Conservation (phyloP, 768 basidiomycete species). For the Termitomyces sp. region DNA sequence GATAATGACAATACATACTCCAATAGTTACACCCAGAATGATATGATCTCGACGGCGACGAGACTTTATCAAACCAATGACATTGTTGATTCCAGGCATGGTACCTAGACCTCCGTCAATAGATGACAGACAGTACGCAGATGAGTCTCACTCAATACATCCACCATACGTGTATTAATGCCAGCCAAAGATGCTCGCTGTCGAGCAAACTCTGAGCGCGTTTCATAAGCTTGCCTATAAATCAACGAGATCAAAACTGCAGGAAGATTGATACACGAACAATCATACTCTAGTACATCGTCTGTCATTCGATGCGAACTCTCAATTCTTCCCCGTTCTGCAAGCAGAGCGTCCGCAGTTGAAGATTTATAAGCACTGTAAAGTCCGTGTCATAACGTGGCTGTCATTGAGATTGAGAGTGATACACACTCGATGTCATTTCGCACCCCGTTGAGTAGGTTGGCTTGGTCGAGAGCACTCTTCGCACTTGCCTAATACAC, state of each 20-base stretch:
- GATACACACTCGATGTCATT: conserved; percentile 88
- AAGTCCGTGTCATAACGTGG: neutral
- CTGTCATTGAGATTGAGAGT: neutral
- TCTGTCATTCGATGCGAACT: conserved; percentile 95
- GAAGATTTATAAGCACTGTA: conserved; percentile 86
- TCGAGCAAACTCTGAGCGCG: conserved; percentile 84
- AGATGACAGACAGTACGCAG: neutral
- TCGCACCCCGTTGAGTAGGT: conserved; percentile 83
- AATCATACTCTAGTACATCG: conserved; percentile 73
- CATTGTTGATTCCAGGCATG: conserved; percentile 91
- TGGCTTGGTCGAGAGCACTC: conserved; percentile 79
- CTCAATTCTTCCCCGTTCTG: conserved; percentile 87
- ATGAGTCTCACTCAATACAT: conserved; percentile 65
- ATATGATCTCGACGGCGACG: conserved; percentile 86
- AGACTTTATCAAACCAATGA: conserved; percentile 90
- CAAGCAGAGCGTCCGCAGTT: conserved; percentile 79
- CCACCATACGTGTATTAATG: conserved; percentile 81
- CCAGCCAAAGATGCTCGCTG: conserved; percentile 72
- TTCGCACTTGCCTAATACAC: conserved; percentile 67
- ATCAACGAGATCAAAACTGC: neutral
- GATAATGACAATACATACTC: conserved; percentile 65
- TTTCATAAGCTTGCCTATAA: conserved; percentile 92
- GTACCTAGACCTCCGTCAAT: conserved; percentile 43
- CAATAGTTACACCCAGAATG: conserved; percentile 85
- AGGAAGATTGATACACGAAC: neutral